These are phyloP conservation scores for Stylosanthes scabra DNA, from an alignment of 331 rosid genomes.

Conservation along the genomic window DNA sequence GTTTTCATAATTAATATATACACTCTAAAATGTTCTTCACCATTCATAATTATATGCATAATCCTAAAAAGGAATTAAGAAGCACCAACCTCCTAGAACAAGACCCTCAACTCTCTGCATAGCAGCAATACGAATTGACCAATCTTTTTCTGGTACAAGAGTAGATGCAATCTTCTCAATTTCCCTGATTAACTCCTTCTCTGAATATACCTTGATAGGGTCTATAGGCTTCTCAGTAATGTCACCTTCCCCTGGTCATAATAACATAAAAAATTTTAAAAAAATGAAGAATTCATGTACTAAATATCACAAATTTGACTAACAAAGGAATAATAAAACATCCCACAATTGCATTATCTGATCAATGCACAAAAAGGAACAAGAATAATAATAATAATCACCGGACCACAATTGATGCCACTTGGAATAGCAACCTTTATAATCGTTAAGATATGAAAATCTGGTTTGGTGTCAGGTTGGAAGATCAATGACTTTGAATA, in stretches of 20 bases:
- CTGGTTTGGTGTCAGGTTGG: constrained; percentile 21
- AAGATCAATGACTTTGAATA: constrained; percentile 2
- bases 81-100: constrained; percentile 88
- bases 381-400: no score
- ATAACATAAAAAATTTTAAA: constrained; percentile 8
- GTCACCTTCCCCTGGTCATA: constrained; percentile 82
- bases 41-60: constrained; percentile 20
- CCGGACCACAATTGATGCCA: constrained; percentile 8
- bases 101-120: constrained; percentile 97
- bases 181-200: constrained; percentile 93
- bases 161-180: constrained; percentile 88
- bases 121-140: constrained; percentile 95
- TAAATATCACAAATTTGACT: background rate
- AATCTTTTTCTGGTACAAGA: constrained; percentile 97
- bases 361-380: constrained; percentile 13
- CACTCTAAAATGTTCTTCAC: constrained; percentile 20
- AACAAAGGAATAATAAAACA: constrained; percentile 18
- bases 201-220: constrained; percentile 93
- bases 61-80: constrained; percentile 30
- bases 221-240: constrained; percentile 75
- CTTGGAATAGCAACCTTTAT: constrained; percentile 18
- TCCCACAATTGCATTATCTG: constrained; percentile 17
- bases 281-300: constrained; percentile 18
- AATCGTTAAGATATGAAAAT: constrained; percentile 19
- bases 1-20: constrained; percentile 9